These are phyloP conservation scores for Aspergillus cristatus DNA, from an alignment of 495 filamentous ascomycete species.

Conservation along the genomic window DNA sequence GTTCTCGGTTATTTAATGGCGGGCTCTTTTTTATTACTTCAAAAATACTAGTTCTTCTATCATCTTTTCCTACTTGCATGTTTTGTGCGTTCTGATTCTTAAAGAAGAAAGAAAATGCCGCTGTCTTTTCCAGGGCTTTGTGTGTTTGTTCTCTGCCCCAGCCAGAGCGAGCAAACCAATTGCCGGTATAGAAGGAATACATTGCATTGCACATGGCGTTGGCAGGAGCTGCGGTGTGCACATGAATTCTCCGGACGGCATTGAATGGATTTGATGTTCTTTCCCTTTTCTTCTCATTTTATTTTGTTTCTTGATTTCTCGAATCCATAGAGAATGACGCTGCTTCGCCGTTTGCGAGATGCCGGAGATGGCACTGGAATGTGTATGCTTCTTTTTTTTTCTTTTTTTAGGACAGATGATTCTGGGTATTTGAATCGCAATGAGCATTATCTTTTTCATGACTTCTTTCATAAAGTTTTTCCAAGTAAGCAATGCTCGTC, in stretches of 20 bases:
- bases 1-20: slow-evolving; percentile 45
- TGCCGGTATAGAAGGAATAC: too few relatives aligned
- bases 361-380: slow-evolving; percentile 22
- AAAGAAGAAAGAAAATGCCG: slow-evolving; percentile 14
- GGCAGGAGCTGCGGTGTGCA: slow-evolving; percentile 40
- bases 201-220: slow-evolving; percentile 45
- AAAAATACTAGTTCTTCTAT: too few relatives aligned
- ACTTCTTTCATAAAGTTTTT: too few relatives aligned
- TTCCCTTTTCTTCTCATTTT: slow-evolving; percentile 24
- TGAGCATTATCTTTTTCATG: too few relatives aligned
- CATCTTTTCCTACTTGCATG: slow-evolving; percentile 17
- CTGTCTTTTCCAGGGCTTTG: slow-evolving; percentile 29
- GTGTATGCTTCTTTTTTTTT: slow-evolving; percentile 5
- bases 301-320: slow-evolving; percentile 27
- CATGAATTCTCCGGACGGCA: slow-evolving; percentile 29
- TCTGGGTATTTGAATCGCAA: too few relatives aligned
- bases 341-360: slow-evolving; percentile 27
- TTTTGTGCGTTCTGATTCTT: slow-evolving; percentile 18
- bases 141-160: slow-evolving; percentile 4
- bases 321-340: slow-evolving; percentile 36
- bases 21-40: slow-evolving; percentile 30
- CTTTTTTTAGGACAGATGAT: too few relatives aligned
- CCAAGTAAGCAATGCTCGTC: too few relatives aligned
- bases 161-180: too few relatives aligned
- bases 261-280: slow-evolving; percentile 27